A percentile compares a stretch with the other conserved stretches of the same genome.
These are phyloP conservation scores for Beta macrorhiza DNA, from an alignment of 179 eudicot species.

Conservation along the genomic window DNA sequence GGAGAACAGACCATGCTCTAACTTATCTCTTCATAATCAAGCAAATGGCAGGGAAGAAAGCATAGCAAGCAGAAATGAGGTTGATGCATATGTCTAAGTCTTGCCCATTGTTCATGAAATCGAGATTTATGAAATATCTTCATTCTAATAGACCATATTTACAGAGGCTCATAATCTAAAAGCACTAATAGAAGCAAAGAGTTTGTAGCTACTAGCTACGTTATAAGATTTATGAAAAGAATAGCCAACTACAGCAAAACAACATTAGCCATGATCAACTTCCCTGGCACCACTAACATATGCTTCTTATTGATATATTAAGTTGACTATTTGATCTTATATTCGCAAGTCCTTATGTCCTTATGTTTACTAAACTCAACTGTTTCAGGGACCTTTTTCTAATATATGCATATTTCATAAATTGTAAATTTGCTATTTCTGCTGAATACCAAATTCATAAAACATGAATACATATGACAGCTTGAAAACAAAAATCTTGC, in stretches of 20 bases:
- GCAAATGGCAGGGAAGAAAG: too few relatives aligned
- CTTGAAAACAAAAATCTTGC: too few relatives aligned
- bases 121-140: background rate
- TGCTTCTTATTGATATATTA: background rate
- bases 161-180: background rate
- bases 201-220: background rate
- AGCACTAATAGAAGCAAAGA: background rate
- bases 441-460: background rate
- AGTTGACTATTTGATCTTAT: background rate
- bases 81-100: too few relatives aligned
- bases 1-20: too few relatives aligned
- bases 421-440: background rate
- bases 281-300: background rate
- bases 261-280: background rate
- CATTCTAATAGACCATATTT: background rate
- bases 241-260: background rate
- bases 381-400: background rate
- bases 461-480: background rate
- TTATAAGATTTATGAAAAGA: background rate
- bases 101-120: background rate
- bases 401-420: background rate
- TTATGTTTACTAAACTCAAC: background rate
- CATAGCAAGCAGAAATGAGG: too few relatives aligned
- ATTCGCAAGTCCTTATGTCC: background rate
- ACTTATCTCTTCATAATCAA: too few relatives aligned